These are phyloP conservation scores for Aspergillus terreus DNA, from an alignment of 2,329 filamentous ascomycete genomes.

Conservation along the genomic window DNA sequence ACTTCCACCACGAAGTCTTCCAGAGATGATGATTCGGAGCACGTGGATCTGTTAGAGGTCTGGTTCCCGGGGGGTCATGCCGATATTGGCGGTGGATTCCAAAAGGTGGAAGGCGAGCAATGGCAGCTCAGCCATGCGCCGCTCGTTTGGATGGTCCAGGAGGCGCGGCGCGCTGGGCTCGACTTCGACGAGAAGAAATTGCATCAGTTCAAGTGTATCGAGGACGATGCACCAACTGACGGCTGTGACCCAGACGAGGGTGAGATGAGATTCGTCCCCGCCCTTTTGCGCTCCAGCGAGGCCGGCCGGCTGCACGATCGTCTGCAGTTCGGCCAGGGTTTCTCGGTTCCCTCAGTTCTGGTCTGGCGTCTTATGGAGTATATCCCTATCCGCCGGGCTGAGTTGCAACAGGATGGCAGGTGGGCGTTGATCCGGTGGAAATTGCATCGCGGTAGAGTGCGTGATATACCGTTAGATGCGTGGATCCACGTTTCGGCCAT, in stretches of 20 bases:
- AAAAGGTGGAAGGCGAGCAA: constrained; percentile 51
- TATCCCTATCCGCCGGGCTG: constrained; percentile 76
- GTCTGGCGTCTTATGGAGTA: constrained; percentile 79
- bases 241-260: constrained; percentile 28
- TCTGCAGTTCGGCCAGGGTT: constrained; percentile 60
- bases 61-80: constrained; percentile 72
- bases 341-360: constrained; percentile 53
- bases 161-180: constrained; percentile 63
- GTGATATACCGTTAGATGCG: constrained; percentile 69
- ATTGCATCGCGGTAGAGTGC: constrained; percentile 69
- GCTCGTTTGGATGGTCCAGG: constrained; percentile 66
- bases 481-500: constrained; percentile 72
- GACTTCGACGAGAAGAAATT: constrained; percentile 67
- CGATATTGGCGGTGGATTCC: constrained; percentile 76
- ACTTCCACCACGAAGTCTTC: constrained; percentile 2
- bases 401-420: constrained; percentile 65
- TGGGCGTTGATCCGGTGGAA: constrained; percentile 81
- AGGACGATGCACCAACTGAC: too few relatives aligned
- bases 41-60: constrained; percentile 71
- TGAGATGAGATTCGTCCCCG: constrained; percentile 50
- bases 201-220: constrained; percentile 60
- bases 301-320: constrained; percentile 65
- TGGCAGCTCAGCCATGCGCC: constrained; percentile 63
- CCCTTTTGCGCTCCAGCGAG: constrained; percentile 56
- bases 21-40: constrained; percentile 25